Base-by-base conservation (phyloP, 768 basidiomycete species). In the Trametes gibbosa region DNA sequence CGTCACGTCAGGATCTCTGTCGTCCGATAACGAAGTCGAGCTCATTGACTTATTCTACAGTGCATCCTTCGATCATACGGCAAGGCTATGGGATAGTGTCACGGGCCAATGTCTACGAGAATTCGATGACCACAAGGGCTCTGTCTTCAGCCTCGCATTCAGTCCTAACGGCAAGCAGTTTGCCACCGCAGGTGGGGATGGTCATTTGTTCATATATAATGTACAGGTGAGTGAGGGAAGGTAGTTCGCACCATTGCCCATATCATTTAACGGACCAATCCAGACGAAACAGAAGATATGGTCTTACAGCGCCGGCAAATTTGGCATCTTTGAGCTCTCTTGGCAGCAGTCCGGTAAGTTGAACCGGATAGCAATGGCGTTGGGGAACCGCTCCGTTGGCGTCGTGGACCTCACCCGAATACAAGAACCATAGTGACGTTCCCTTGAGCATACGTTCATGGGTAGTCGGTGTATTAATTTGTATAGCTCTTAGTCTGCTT, bases 161-260 rank as follows among this genome's bases (percentile, higher is more conserved):
- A 89, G 87, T 66, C 90, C 91, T 0, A 79, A 84, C 50, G 90
- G 91, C 0, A 76, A 76, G 48, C 85, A 82, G 69, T 70, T 95
- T 25, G 87, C 87, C 2, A 89, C 89, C 14, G 92, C 89, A 0
- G 83, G 89, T 58, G 88, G 87, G 29, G 92, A 95, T 67, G 90
- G 90, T 8, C 81, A 82, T 75, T 65, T 95, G 54, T 77, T 85
- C 64, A 74, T 95, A 25, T 95, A 92, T 65, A 78, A 85, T 59
- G 76, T 86, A 29, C 75, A 81, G 75, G 91, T 89, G 64, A 51
- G 81, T 70, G 29, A 48, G 21, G n/a, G 41, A 17, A 35, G 3
- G 23, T 42, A 17, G 23, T 14, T 19, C 35, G 53, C 34, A 24
- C 17, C 9, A 37, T 16, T 45, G 21, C 14, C 8, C 47, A 13